Conservation (phyloP, 2,329 filamentous ascomycete species). For the Aspergillus amoenus region DNA sequence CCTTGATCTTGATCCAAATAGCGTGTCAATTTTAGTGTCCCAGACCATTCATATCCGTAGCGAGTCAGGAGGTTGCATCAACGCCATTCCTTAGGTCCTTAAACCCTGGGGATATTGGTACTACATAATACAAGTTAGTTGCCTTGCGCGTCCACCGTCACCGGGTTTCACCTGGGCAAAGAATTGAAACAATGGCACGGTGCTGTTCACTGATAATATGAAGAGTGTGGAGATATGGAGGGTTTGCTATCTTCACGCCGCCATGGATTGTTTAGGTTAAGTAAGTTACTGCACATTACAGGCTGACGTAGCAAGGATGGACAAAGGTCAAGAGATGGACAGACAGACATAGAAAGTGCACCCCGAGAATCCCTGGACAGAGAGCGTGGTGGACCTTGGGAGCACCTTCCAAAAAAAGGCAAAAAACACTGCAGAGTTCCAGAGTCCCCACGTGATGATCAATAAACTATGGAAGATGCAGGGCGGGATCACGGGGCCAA, state of each 20-base stretch:
- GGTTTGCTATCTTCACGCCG: neutral
- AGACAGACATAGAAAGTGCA: neutral
- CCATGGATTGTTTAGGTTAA: too few species aligned
- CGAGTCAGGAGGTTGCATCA: neutral
- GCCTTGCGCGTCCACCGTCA: neutral
- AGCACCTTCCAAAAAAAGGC: neutral
- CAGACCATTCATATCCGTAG: neutral
- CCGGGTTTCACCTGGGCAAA: neutral
- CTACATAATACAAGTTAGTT: neutral
- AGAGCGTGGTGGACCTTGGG: neutral
- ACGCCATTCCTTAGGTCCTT: neutral
- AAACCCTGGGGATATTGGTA: too few species aligned
- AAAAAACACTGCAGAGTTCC: neutral
- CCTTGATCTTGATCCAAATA: neutral
- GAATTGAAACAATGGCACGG: neutral
- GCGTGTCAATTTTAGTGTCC: neutral
- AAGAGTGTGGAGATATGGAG: neutral
- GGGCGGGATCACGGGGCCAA: too few species aligned
- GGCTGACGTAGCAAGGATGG: too few species aligned
- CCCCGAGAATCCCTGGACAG: too few species aligned
- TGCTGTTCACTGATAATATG: neutral
- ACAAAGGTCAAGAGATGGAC: neutral
- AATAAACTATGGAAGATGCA: neutral
- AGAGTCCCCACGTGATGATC: neutral
- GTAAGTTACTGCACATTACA: too few species aligned